Evolutionary conservation across 2,329 filamentous ascomycete genomes (phyloP), one percentile per base, ranked within the genome.

Genomic region (Apiospora marii): DNA sequence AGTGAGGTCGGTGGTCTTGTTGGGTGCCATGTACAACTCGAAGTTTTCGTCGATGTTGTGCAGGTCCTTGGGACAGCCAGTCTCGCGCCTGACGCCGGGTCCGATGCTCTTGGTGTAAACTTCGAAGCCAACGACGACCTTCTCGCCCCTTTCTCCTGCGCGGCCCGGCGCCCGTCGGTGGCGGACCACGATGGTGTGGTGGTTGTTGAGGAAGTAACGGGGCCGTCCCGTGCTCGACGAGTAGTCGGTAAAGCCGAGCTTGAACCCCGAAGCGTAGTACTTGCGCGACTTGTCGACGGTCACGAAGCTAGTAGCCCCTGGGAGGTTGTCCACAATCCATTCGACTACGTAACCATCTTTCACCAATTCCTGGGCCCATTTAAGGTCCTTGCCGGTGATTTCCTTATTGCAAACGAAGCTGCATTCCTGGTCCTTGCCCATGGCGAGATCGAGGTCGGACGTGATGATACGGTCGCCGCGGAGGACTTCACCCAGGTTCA

Each of bases 271-370:
- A 16, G 94, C 93, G 81, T 97, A 97, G 85, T 97, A 97, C 82
- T 95, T 97, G 78, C 91, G 88, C 67, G 89, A 91, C 84, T 94
- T 94, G 82, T 97, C 94, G 48, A 94, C 92, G 0, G 93, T 96
- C 41, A 96, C 92, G 79, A 97, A 97, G 81, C 92, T 95, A 12
- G 94, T 97, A 48, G 94, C 94, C 8, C 94, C 94, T 1, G 95
- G 94, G 13, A 98, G 87, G 78, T 97, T 97, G 82, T 98, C 94
- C 75, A 96, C 93, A 76, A 97, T 97, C 95, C 94, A 97, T 82
- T 97, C 94, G 1, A 92, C 92, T n/a, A 96, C 91, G 81, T 96
- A 97, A 48, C 93, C 93, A 70, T 95, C 89, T 74, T 88, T 89
- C 51, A 97, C 92, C 78, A 97, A 84, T 74, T 95, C 87, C 76